Evolutionary conservation across 345 rosid genomes (phyloP).

Genomic region (Turritis glabra): DNA sequence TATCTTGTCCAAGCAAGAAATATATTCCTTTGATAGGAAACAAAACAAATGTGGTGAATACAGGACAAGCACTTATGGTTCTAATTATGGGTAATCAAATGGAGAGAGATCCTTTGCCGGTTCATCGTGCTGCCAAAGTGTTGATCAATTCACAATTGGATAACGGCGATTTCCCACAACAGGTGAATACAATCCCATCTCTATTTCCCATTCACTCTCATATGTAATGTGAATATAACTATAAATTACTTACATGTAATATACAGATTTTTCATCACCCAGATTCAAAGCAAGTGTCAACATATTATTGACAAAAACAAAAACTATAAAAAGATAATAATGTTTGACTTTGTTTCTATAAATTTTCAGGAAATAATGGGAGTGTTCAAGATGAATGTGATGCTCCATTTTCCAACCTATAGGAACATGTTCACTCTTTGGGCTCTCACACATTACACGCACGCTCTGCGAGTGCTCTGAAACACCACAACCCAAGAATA

Average conservation of each 20-base stretch:
- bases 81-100: constrained; percentile 42
- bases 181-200: background rate
- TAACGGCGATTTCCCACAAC: background rate
- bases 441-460: background rate
- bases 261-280: no score
- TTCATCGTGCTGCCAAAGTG: constrained; percentile 6
- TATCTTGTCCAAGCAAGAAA: constrained; percentile 53
- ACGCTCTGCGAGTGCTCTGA: background rate
- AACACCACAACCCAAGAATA: no score
- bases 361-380: background rate
- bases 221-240: no score
- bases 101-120: constrained; percentile 13
- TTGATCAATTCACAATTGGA: background rate
- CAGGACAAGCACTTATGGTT: constrained; percentile 56
- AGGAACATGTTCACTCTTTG: background rate
- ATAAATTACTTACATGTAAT: no score
- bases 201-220: no score
- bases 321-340: no score
- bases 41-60: constrained; percentile 49
- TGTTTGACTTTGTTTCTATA: background rate
- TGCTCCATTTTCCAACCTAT: background rate
- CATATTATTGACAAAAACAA: no score
- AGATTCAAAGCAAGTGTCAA: no score
- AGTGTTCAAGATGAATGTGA: background rate
- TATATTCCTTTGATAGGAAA: constrained; percentile 44